Base-by-base conservation (phyloP, 129 eudicot species). In the Flaveria ramosissima region DNA sequence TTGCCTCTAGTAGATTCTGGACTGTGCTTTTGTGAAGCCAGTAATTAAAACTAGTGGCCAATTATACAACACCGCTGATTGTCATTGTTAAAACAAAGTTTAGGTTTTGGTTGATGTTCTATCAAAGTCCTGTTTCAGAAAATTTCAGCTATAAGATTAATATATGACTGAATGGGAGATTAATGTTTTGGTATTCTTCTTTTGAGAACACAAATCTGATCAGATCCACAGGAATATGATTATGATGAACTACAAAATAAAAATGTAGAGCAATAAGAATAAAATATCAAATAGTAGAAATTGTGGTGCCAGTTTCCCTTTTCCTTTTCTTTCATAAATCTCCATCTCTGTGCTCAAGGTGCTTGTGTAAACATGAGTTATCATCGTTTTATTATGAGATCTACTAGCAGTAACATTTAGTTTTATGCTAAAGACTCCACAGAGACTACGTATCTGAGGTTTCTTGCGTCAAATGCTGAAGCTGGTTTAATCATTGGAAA, bases 401-500 rank as follows among this genome's bases (percentile, higher is more conserved):
- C 21, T 57, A 16, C 43, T 32, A 42, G 36, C 68, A 60, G 47
- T 36, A 77, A 26, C 17, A 71, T 59, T 7, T 11, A 42, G 16
- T 72, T 69, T 52, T 43, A 19, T 73, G 74, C 59, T 70, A 36
- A 75, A 89, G 96, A 89, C 74, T 82, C 70, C 82, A 75, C 85
- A 46, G 98, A 88, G 78, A 78, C 83, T 41, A 89, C 91, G 69
- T 85, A 89, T 75, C 74, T 91, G 74, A 94, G 87, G 90, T 94
- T 94, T 81, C 98, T 94, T 68, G 83, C 91, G 48, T 91, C 98
- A 77, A 94, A 94, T 87, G 90, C 96, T 71, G 97, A 89, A 78
- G 98, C 98, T 81, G 98, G 98, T 66, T 94, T 97, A 64, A 79
- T 94, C 69, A 94, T 94, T 72, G 98, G 98, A 56, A 94, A 94